Percentiles rank a stretch among this genome's conserved stretches.
Conservation (phyloP, 768 basidiomycete genomes). For the Phylloporus sp. region DNA sequence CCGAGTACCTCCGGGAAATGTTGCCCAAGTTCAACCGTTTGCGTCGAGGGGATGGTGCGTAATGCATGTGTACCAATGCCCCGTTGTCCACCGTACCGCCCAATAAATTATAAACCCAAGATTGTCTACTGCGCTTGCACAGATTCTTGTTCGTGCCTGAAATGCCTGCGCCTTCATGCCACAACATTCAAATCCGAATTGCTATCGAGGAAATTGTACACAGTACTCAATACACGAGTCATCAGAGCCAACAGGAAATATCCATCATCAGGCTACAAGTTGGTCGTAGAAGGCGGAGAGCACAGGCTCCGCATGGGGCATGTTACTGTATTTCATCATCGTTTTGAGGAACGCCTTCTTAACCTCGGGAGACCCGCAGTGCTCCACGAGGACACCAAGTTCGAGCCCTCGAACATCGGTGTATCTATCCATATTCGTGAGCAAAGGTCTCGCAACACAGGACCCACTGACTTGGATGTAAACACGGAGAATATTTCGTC, state of each 20-base stretch:
- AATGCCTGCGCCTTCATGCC: too few relatives aligned
- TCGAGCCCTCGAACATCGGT: slow-evolving; percentile 14
- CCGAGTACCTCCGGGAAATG: slow-evolving; percentile 90
- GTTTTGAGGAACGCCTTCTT: slow-evolving; percentile 12
- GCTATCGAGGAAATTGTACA: background rate
- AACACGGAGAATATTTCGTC: slow-evolving; percentile 27
- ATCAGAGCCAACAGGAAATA: background rate
- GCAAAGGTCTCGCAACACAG: background rate
- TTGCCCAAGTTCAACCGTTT: slow-evolving; percentile 83
- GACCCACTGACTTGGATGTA: slow-evolving; percentile 18
- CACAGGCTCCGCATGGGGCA: slow-evolving; percentile 9
- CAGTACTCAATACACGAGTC: background rate
- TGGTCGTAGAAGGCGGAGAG: slow-evolving; percentile 18
- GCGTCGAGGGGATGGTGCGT: slow-evolving; percentile 54
- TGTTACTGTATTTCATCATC: background rate
- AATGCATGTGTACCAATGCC: slow-evolving; percentile 6
- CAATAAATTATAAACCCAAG: background rate
- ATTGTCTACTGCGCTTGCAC: background rate
- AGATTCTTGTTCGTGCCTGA: background rate
- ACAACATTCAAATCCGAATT: background rate
- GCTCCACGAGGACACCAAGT: slow-evolving; percentile 11
- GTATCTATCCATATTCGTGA: slow-evolving; percentile 12
- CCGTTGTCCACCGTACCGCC: background rate
- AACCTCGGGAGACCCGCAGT: slow-evolving; percentile 7
- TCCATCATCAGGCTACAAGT: background rate